Base-by-base conservation (phyloP, 352 stramenopile genomes). In the Globisporangium orthogonon region DNA sequence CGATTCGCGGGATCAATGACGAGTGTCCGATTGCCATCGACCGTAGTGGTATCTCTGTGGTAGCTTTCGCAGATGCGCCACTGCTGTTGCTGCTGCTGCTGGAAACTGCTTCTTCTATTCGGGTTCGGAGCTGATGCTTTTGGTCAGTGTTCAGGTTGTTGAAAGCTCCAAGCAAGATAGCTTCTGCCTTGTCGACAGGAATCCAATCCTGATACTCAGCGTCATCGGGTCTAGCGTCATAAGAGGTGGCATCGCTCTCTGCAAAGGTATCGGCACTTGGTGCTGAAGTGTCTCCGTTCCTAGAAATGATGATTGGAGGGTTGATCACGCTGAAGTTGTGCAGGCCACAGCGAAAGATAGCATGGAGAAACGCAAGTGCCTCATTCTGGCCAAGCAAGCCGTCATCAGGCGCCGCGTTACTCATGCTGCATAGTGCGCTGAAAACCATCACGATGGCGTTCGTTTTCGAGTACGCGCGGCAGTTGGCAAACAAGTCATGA, bases 401-500 rank as follows among this genome's bases (percentile, higher is more conserved):
- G 54, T 91, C 80, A 35, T 91, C 76, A 0, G 73, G 67, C 15
- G 73, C 74, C 4, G 65, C 70, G 11, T 87, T 73, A 45, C 60
- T 73, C 80, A 94, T 89, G 44, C 70, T 84, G 46, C 78, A 92
- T 18, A 95, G 62, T 18, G 83, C 65, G 37, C 78, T 74, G 39
- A 93, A 94, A 4, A 94, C 57, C 29, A 74, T 18, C 9, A 84
- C 80, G 23, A 78, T 67, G 5, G 74, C 56, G 35, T 84, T 65
- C 3, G 63, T 61, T 0, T 50, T 31, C 44, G 81, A 61, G 18
- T 86, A 56, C 3, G 71, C 59, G 0, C 86, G 78, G n/a, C 80
- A 90, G 50, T 85, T 92, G 14, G 78, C 69, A 46, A 94, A 96
- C 17, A 95, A 54, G 40, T 94, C 86, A 49, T 95, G 83, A 30